Conservation (phyloP, 2,329 filamentous ascomycete species). For the Colletotrichum costaricense region DNA sequence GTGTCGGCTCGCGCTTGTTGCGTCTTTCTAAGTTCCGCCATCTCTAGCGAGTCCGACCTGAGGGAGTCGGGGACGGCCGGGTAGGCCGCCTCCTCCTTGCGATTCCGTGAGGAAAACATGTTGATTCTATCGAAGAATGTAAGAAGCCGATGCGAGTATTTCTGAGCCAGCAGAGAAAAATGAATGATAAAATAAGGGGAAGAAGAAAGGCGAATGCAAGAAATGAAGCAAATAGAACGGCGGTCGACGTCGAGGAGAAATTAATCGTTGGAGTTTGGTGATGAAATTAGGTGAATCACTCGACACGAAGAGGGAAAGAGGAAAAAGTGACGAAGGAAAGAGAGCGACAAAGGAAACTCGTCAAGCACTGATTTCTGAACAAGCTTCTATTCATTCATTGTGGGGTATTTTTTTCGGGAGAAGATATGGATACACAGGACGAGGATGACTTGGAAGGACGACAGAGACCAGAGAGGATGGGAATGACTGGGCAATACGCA, state of each 20-base stretch:
- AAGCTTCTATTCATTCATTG: constrained; percentile 36
- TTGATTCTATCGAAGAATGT: constrained; percentile 44
- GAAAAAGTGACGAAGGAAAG: constrained; percentile 13
- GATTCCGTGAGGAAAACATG: constrained; percentile 51
- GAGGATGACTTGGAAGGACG: constrained; percentile 7
- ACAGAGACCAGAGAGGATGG: not conserved
- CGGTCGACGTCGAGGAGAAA: constrained; percentile 1
- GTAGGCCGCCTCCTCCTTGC: constrained; percentile 44
- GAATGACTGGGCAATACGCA: constrained; percentile 15
- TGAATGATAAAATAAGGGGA: not conserved
- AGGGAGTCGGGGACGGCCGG: constrained; percentile 52
- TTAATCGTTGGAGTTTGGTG: constrained; percentile 16
- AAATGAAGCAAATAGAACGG: not conserved
- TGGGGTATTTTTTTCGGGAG: constrained; percentile 19
- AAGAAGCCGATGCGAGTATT: constrained; percentile 21
- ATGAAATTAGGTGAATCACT: constrained; percentile 31
- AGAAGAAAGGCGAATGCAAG: not conserved
- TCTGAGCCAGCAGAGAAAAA: constrained; percentile 22
- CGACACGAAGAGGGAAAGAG: constrained; percentile 12
- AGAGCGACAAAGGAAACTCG: constrained; percentile 37
- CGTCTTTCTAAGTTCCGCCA: constrained; percentile 45
- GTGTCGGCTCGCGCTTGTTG: constrained; percentile 60
- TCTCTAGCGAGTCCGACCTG: constrained; percentile 50
- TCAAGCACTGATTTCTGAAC: constrained; percentile 29
- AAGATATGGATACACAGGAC: constrained; percentile 14